phyloP scores from a whole-genome alignment of 1,284 basidiomycete genomes.

The Trametes sp. region DNA sequence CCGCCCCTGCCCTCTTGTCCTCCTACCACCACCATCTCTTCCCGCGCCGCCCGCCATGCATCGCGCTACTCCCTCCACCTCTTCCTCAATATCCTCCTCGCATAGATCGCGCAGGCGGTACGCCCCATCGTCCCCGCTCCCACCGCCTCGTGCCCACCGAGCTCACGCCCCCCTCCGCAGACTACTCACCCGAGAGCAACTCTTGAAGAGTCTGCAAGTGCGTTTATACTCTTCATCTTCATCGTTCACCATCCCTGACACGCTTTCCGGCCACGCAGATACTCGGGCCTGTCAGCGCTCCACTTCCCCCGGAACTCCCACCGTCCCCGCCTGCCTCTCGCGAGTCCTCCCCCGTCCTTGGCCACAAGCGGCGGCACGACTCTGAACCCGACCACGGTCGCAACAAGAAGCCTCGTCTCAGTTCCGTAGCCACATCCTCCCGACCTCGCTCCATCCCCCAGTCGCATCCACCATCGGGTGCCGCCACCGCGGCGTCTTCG shows the following conservation, averaged over 20 bases:
- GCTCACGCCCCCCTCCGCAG: constrained; percentile 46
- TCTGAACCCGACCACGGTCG: constrained; percentile 46
- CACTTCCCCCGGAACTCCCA: constrained; percentile 68
- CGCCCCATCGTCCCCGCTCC: constrained; percentile 34
- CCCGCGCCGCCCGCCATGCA: constrained; percentile 39
- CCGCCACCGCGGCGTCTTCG: constrained; percentile 32
- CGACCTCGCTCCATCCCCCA: constrained; percentile 42
- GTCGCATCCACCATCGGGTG: constrained; percentile 37
- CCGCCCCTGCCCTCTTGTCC: constrained; percentile 46
- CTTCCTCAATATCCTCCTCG: constrained; percentile 37
- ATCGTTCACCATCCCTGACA: constrained; percentile 27
- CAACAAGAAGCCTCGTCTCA: constrained; percentile 65
- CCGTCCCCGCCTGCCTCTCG: constrained; percentile 73
- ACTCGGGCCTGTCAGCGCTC: constrained; percentile 60
- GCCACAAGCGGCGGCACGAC: constrained; percentile 69
- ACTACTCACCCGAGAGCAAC: constrained; percentile 66
- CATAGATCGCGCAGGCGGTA: constrained; percentile 48
- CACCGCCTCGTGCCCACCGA: constrained; percentile 34
- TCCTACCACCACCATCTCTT: constrained; percentile 46
- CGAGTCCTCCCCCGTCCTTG: constrained; percentile 62
- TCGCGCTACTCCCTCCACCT: constrained; percentile 37
- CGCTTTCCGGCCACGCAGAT: constrained; percentile 51
- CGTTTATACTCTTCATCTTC: constrained; percentile 27
- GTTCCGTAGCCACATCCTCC: constrained; percentile 43
- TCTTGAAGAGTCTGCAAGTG: constrained; percentile 68